Evolutionary conservation across 257 asterid species (phyloP).

Genomic region (Thymus quinquecostatus): DNA sequence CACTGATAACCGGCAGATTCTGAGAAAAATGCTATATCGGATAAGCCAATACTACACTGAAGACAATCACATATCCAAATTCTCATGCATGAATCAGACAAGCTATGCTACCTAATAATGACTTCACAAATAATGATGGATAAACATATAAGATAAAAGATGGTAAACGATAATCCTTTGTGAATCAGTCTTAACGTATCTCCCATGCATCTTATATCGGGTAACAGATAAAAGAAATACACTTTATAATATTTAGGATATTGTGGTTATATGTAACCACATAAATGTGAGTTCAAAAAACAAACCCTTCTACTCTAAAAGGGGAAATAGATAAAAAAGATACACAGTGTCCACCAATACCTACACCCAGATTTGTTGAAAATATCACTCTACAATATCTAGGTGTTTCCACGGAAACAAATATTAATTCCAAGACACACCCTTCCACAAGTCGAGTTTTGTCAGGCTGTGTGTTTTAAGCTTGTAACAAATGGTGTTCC

Average conservation of each 20-base stretch:
- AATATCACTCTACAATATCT: too few relatives aligned
- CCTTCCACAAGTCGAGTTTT: too few relatives aligned
- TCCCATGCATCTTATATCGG: constrained; percentile 9
- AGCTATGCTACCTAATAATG: neutral
- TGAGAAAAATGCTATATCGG: constrained; percentile 11
- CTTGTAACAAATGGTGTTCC: too few relatives aligned
- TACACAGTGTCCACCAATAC: too few relatives aligned
- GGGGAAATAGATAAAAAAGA: too few relatives aligned
- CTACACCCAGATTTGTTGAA: too few relatives aligned
- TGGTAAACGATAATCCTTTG: constrained; percentile 1
- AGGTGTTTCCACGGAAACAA: too few relatives aligned
- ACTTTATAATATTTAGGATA: neutral
- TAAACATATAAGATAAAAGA: neutral
- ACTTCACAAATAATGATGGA: constrained; percentile 1
- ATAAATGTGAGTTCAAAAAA: neutral
- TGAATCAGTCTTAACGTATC: constrained; percentile 14
- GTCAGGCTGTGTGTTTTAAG: too few relatives aligned
- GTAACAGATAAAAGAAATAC: neutral
- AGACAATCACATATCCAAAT: neutral
- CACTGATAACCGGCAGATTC: constrained; percentile 45
- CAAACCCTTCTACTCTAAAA: too few relatives aligned
- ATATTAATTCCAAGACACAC: neutral
- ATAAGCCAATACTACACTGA: constrained; percentile 11
- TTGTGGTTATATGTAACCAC: constrained; percentile 1
- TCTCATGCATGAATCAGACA: neutral